Percentiles rank a stretch among this genome's conserved stretches.
Conservation (phyloP, 257 asterid species). For the Lycium barbarum region DNA sequence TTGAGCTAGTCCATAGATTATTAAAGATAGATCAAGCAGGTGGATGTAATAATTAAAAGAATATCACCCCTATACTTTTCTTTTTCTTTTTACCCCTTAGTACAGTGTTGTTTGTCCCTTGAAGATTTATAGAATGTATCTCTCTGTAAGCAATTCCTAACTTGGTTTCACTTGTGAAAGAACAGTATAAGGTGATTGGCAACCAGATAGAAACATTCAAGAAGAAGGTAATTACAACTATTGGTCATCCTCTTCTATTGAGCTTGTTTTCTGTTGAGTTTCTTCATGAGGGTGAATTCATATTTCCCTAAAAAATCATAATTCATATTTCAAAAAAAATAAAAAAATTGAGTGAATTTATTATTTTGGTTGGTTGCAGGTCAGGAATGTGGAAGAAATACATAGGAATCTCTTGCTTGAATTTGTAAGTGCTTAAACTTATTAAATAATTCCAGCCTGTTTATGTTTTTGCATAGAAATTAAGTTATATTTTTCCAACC, state of each 20-base stretch:
- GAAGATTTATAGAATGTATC: not conserved
- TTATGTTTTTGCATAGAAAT: not conserved
- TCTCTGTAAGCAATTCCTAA: not conserved
- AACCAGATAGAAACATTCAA: constrained; percentile 69
- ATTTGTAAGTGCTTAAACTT: constrained; percentile 52
- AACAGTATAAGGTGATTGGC: constrained; percentile 67
- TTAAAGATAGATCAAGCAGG: too few species aligned
- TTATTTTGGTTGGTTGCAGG: constrained; percentile 46
- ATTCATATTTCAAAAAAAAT: too few species aligned
- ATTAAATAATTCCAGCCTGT: not conserved
- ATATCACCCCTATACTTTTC: too few species aligned
- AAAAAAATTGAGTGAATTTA: not conserved
- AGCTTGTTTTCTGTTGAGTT: not conserved
- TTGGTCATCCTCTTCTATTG: not conserved
- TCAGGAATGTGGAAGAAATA: constrained; percentile 80
- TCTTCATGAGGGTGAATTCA: not conserved
- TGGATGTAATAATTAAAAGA: too few species aligned
- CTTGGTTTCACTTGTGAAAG: constrained; percentile 14
- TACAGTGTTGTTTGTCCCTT: too few species aligned
- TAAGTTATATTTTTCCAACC: not conserved
- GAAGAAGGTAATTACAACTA: constrained; percentile 65
- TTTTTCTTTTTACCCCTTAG: too few species aligned
- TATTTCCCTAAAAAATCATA: too few species aligned
- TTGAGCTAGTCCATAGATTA: too few species aligned
- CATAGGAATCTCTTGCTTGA: constrained; percentile 70